Evolutionary conservation across 2,329 filamentous ascomycete species (phyloP).

Genomic region (Colletotrichum tropicale): DNA sequence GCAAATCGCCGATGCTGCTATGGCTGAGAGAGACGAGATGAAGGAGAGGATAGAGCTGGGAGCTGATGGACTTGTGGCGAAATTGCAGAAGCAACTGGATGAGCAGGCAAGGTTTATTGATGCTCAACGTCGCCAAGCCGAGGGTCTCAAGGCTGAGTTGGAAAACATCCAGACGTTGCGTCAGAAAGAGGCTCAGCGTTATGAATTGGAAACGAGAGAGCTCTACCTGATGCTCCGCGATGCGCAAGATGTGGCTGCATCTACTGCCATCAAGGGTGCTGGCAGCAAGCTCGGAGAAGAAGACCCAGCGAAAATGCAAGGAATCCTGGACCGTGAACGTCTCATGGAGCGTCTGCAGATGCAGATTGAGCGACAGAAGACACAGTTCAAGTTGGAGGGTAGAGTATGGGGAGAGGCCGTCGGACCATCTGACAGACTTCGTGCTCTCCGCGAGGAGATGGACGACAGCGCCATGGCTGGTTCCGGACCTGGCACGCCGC

Average conservation of each 20-base stretch:
- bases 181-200: slow-evolving; percentile 89
- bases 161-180: slow-evolving; percentile 85
- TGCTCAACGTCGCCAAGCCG: slow-evolving; percentile 83
- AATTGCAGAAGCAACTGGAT: slow-evolving; percentile 91
- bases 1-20: slow-evolving; percentile 92
- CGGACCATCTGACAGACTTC: slow-evolving; percentile 88
- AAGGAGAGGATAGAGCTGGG: slow-evolving; percentile 85
- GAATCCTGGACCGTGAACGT: slow-evolving; percentile 89
- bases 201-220: slow-evolving; percentile 94
- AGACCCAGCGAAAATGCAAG: slow-evolving; percentile 81
- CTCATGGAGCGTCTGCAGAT: slow-evolving; percentile 94
- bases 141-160: slow-evolving; percentile 87
- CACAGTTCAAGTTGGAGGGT: slow-evolving; percentile 95
- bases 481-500: slow-evolving; percentile 56
- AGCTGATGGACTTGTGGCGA: slow-evolving; percentile 90
- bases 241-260: slow-evolving; percentile 93
- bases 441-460: slow-evolving; percentile 94
- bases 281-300: slow-evolving; percentile 57
- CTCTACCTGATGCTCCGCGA: slow-evolving; percentile 98
- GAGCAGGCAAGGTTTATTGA: slow-evolving; percentile 92
- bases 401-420: slow-evolving; percentile 83
- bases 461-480: slow-evolving; percentile 61
- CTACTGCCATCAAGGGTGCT: slow-evolving; percentile 69
- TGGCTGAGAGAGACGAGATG: slow-evolving; percentile 97
- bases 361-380: slow-evolving; percentile 96